These are phyloP conservation scores for Lotmaria passim DNA, from an alignment of 208 protist genomes.

Conservation along the genomic window DNA sequence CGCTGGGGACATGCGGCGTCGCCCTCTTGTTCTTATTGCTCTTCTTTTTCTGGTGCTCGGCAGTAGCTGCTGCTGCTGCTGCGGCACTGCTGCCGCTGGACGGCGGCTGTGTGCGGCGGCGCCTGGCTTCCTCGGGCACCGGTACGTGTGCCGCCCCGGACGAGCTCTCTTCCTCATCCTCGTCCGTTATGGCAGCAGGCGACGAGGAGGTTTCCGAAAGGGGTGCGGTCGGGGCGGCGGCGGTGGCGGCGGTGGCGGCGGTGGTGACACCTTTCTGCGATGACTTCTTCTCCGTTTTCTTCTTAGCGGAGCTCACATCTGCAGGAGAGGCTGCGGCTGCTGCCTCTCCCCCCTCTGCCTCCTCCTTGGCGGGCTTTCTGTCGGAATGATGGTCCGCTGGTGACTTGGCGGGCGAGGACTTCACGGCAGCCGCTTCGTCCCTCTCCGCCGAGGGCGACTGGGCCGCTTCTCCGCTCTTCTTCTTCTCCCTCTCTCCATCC, in stretches of 20 bases:
- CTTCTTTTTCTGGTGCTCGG: neutral
- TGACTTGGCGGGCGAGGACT: slow-evolving; percentile 4
- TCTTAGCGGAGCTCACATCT: neutral
- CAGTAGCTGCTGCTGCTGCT: neutral
- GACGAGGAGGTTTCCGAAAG: slow-evolving; percentile 12
- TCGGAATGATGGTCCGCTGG: slow-evolving; percentile 1
- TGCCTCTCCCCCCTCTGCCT: too few relatives aligned
- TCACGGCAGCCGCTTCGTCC: too few relatives aligned
- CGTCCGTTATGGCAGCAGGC: slow-evolving; percentile 11
- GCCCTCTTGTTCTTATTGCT: slow-evolving; percentile 1
- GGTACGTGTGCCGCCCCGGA: neutral
- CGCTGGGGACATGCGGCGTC: neutral
- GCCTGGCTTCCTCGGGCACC: neutral
- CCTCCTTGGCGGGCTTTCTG: neutral
- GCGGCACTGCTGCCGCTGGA: neutral
- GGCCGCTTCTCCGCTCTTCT: too few relatives aligned
- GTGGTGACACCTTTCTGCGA: too few relatives aligned
- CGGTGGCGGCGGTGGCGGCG: too few relatives aligned
- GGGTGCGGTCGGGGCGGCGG: neutral
- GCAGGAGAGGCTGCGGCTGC: neutral
- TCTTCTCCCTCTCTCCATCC: slow-evolving; percentile 15
- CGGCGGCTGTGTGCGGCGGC: neutral
- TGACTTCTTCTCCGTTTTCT: neutral
- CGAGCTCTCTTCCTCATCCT: slow-evolving; percentile 7
- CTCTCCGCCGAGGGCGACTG: too few relatives aligned